A percentile compares a stretch with the other conserved stretches of the same genome.
phyloP scores from a whole-genome alignment of 2,329 filamentous ascomycete genomes.

The Chaetomium globosum region DNA sequence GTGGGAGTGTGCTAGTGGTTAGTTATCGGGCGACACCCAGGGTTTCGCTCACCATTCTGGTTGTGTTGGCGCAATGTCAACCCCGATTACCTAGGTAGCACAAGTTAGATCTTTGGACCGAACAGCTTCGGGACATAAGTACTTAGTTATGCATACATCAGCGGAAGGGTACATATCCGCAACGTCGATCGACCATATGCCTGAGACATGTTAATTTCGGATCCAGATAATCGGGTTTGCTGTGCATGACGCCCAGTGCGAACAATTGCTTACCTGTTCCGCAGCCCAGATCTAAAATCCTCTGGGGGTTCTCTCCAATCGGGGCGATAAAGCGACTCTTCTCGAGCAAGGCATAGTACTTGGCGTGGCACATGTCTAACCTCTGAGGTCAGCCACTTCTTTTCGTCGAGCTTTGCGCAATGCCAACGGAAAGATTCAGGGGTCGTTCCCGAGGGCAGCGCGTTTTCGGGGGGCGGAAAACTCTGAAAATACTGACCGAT shows the following conservation, averaged over 20 bases:
- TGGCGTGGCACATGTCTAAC: slow-evolving; percentile 26
- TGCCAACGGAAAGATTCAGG: background rate
- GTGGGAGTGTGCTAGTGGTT: background rate
- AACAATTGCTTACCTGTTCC: slow-evolving; percentile 29
- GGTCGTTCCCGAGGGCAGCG: background rate
- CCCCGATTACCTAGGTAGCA: slow-evolving; percentile 45
- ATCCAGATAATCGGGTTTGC: background rate
- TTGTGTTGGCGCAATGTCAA: slow-evolving; percentile 56
- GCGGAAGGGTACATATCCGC: slow-evolving; percentile 31
- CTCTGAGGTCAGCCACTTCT: slow-evolving; percentile 3
- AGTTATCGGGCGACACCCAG: background rate
- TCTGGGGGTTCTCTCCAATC: slow-evolving; percentile 36
- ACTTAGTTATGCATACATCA: slow-evolving; percentile 13
- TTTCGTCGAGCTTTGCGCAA: background rate
- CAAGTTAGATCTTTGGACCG: slow-evolving; percentile 3
- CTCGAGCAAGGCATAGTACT: slow-evolving; percentile 33
- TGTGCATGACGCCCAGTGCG: background rate
- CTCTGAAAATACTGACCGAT: slow-evolving; percentile 35
- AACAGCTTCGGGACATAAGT: background rate
- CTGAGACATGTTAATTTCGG: slow-evolving; percentile 30
- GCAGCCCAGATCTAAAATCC: slow-evolving; percentile 41
- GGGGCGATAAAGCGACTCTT: slow-evolving; percentile 36
- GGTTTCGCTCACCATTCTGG: slow-evolving; percentile 41
- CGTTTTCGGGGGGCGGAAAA: background rate
- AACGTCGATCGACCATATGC: slow-evolving; percentile 42